phyloP scores from a whole-genome alignment of 2,329 filamentous ascomycete species.

The Sporothrix globosa region DNA sequence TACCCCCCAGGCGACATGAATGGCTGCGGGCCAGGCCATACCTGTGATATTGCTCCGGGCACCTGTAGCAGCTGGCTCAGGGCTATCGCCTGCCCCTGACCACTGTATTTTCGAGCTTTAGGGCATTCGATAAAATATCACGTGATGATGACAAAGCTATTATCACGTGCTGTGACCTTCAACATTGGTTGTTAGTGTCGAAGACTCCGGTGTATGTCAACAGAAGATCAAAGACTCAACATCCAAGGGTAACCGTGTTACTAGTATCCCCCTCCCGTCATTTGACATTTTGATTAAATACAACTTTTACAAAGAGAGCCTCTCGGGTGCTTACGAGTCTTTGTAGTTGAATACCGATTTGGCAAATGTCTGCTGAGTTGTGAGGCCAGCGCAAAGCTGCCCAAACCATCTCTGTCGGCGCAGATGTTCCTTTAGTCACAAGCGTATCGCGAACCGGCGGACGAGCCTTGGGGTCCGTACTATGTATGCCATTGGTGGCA shows the following conservation, averaged over 20 bases:
- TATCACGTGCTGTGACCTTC: not conserved
- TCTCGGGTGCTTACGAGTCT: not conserved
- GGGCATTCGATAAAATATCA: not conserved
- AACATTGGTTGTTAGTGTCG: not conserved
- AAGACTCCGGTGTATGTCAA: no score
- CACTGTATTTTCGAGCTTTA: conserved; percentile 12
- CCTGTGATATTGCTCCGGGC: not conserved
- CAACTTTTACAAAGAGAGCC: no score
- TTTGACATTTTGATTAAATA: no score
- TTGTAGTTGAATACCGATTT: not conserved
- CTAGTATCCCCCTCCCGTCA: no score
- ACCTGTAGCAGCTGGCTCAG: not conserved
- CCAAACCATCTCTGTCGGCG: not conserved
- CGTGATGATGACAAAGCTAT: not conserved
- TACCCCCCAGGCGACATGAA: not conserved
- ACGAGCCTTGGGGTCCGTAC: not conserved
- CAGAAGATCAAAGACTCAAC: no score
- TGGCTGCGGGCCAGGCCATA: not conserved
- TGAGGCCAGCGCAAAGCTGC: not conserved
- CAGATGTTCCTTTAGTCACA: not conserved
- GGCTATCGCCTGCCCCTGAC: not conserved
- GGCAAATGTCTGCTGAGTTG: conserved; percentile 8
- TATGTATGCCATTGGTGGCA: not conserved
- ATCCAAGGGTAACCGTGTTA: no score
- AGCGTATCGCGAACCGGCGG: not conserved